Percentiles rank a stretch among this genome's conserved stretches.
These are phyloP conservation scores for Nymphaea colorata DNA, from an alignment of 164 flowering plant species.

Conservation along the genomic window DNA sequence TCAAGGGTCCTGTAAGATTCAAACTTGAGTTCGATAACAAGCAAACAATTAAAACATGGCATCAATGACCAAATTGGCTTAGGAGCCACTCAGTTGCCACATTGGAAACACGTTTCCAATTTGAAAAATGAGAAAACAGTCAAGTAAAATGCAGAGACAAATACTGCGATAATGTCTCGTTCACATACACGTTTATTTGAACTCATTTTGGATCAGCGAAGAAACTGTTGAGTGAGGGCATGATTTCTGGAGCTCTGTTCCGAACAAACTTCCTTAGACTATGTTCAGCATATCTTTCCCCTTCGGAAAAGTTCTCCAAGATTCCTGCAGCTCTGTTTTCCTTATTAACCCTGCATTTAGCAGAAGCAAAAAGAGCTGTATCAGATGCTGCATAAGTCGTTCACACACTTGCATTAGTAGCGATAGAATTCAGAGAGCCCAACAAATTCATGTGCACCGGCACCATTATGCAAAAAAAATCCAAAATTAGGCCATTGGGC, in stretches of 20 bases:
- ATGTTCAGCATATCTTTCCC: conserved; percentile 17
- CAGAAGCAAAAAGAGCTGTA: not conserved
- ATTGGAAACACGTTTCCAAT: not conserved
- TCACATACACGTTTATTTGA: not conserved
- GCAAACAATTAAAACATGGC: too few species aligned
- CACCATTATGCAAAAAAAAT: too few species aligned
- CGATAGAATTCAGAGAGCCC: too few species aligned
- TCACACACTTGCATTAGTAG: too few species aligned
- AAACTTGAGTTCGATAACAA: too few species aligned
- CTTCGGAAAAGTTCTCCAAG: conserved; percentile 19
- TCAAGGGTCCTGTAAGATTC: too few species aligned
- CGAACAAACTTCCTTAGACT: conserved; percentile 18
- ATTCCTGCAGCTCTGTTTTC: conserved; percentile 19
- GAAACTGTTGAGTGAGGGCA: conserved; percentile 16
- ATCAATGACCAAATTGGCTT: too few species aligned
- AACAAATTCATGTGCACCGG: too few species aligned
- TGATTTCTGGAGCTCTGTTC: conserved; percentile 15
- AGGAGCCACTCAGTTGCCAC: not conserved
- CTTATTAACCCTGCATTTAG: conserved; percentile 12
- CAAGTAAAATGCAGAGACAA: not conserved
- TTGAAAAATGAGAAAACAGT: not conserved
- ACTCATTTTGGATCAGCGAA: conserved; percentile 15
- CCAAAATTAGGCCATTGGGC: too few species aligned
- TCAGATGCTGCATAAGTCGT: not conserved
- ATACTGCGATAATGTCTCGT: too few species aligned